Evolutionary conservation across 1,139 yeast genomes (phyloP).

Genomic region (Kazachstania sp.): DNA sequence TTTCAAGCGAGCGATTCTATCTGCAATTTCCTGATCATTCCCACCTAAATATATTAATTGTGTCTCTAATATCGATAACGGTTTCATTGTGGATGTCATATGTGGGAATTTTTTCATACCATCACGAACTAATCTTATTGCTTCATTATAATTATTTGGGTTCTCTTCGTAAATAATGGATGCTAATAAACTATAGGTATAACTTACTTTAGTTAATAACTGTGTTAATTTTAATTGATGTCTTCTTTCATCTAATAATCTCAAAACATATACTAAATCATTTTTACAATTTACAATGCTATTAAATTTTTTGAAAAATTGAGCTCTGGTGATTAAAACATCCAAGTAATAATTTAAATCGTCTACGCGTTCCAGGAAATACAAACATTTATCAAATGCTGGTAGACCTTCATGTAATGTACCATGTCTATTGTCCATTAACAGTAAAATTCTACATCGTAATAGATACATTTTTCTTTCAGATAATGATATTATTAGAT

Average conservation of each 20-base stretch:
- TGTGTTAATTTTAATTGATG: conserved; percentile 8
- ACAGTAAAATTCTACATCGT: conserved; percentile 14
- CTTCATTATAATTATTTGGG: conserved; percentile 1
- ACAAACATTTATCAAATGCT: conserved; percentile 12
- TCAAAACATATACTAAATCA: conserved; percentile 12
- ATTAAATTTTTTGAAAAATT: conserved; percentile 12
- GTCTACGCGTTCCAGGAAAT: conserved; percentile 8
- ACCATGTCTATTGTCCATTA: conserved; percentile 8
- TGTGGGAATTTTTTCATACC: conserved; percentile 9
- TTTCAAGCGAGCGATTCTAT: conserved; percentile 7
- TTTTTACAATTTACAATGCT: conserved; percentile 8
- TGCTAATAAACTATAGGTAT: conserved; percentile 12
- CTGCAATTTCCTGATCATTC: conserved; percentile 2
- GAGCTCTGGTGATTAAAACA: conserved; percentile 17
- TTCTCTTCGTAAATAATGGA: conserved; percentile 8
- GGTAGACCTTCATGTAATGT: conserved; percentile 9
- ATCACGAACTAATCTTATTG: conserved; percentile 8
- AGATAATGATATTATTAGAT: background rate
- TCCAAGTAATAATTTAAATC: conserved; percentile 12
- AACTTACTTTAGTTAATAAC: conserved; percentile 12
- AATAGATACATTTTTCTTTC: conserved; percentile 9
- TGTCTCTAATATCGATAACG: conserved; percentile 9
- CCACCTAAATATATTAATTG: conserved; percentile 9
- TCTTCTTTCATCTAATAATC: conserved; percentile 10
- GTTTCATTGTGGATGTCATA: conserved; percentile 10